Conservation (phyloP, 257 asterid genomes). For the Datura wrightii region DNA sequence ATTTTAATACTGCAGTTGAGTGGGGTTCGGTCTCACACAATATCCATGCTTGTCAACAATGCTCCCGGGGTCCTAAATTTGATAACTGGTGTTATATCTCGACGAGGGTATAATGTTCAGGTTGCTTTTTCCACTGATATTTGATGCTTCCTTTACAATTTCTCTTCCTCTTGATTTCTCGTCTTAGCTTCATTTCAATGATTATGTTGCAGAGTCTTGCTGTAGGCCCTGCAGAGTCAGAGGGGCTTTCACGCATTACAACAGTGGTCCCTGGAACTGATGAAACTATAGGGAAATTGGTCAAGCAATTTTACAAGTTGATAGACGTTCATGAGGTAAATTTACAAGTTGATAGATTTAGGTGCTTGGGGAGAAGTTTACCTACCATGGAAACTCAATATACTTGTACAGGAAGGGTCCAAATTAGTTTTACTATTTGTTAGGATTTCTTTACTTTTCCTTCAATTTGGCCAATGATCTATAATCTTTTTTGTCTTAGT, state of each 20-base stretch:
- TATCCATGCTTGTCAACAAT: slow-evolving; percentile 74
- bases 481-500: background rate
- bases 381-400: slow-evolving; percentile 15
- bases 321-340: slow-evolving; percentile 83
- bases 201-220: slow-evolving; percentile 78
- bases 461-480: background rate
- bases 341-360: slow-evolving; percentile 68
- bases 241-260: slow-evolving; percentile 84
- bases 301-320: slow-evolving; percentile 79
- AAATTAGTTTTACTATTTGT: slow-evolving; percentile 18
- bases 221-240: slow-evolving; percentile 83
- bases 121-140: slow-evolving; percentile 39
- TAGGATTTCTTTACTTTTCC: slow-evolving; percentile 14
- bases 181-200: slow-evolving; percentile 31
- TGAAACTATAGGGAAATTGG: slow-evolving; percentile 71
- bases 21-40: slow-evolving; percentile 81
- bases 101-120: slow-evolving; percentile 87
- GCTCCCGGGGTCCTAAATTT: slow-evolving; percentile 83
- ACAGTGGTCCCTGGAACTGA: slow-evolving; percentile 93
- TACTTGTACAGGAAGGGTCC: background rate
- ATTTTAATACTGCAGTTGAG: slow-evolving; percentile 61
- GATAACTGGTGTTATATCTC: slow-evolving; percentile 83
- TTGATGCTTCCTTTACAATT: slow-evolving; percentile 27
- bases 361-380: background rate
- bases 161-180: slow-evolving; percentile 15